Base-by-base conservation (phyloP, 2,329 filamentous ascomycete species). In the Colletotrichum sp. region DNA sequence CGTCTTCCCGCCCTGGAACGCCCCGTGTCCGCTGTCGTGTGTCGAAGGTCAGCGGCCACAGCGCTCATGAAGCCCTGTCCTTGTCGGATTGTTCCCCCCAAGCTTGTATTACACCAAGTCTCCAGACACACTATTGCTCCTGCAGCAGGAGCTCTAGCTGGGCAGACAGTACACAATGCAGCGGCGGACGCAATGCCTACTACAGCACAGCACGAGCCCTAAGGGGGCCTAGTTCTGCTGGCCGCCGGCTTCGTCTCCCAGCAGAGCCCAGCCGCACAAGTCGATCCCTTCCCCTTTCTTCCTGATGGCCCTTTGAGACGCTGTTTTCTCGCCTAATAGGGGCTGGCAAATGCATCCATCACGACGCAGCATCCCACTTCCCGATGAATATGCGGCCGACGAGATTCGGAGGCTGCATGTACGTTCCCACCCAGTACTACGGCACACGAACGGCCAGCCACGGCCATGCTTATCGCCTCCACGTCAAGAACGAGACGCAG, bases 1-100 rank as follows among this genome's bases (percentile, higher is more conserved):
- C 71, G 66, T 60, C 75, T 62, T 71, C 71, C 75, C 65, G 71
- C 67, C 57, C 71, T 77, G 60, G 65, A 39, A 75, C 71, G 66
- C 60, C 60, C 73, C 69, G 69, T 68, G 32, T 76, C 64, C 70
- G 59, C 70, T 64, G 49, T 63, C 55, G 44, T 63, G 63, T 72
- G 69, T 67, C 63, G 55, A 12, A 75, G 55, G 55, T 63, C 57
- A 39, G n/a, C 34, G 16, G 59, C 28, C 32, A 55, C 59, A 34
- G 30, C n/a, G 57, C 26, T 18, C n/a, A 26, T 52, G 28, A 49
- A 36, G 28, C 64, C 70, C 64, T 76, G 70, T 69, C 73, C 73
- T 65, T 72, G 73, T 65, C 70, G 28, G 52, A 21, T 44, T 36
- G 52, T 32, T n/a, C n/a, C 44, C 44, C 44, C n/a, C 18, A 52